Evolutionary conservation across 2,329 filamentous ascomycete species (phyloP), one percentile per base, ranked within the genome.

Genomic region (Colletotrichum sp.): DNA sequence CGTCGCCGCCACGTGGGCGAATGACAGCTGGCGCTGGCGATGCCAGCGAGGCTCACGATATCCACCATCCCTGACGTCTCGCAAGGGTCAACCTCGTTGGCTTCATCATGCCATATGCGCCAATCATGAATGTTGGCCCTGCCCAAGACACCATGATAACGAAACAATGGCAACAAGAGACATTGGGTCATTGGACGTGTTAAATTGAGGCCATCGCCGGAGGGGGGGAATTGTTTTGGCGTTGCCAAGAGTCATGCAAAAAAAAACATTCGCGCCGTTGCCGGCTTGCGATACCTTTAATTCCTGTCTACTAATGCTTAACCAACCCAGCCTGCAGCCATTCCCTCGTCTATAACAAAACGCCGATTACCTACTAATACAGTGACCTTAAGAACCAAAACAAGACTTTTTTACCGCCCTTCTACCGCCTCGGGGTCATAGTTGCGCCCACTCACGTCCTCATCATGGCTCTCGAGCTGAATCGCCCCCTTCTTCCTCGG

Each of bases 401-500:
- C 52, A 43, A 32, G 26, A 32, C 28, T 21, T 32, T 18, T 21
- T 36, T 18, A 55, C 72, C 24, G 36, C 21, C 77, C 61, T 18
- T 77, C 74, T 13, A 65, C 75, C 9, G 60, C 61, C 9, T 43
- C 75, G 16, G 72, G 68, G 43, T 76, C 57, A 24, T 71, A 63
- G 10, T 66, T 70, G 43, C 75, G 4, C 2, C 32, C 66, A 9
- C 75, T 72, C 6, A 26, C n/a, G 24, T 18, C 30, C 8, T n/a
- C 36, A 3, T 57, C 32, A 7, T 59, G 34, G 9, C 48, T 60
- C n/a, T 71, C 77, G 6, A 71, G 26, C 12, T 61, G 65, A 4
- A 75, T 57, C 24, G 72, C 7, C 4, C 57, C 75, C 57, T 71
- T 76, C 70, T 79, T 81, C 73, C 78, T 81, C 14, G 85, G 86